Percentiles rank a stretch among this genome's conserved stretches.
phyloP scores from a whole-genome alignment of 208 protist genomes.

The Crithidia thermophila region DNA sequence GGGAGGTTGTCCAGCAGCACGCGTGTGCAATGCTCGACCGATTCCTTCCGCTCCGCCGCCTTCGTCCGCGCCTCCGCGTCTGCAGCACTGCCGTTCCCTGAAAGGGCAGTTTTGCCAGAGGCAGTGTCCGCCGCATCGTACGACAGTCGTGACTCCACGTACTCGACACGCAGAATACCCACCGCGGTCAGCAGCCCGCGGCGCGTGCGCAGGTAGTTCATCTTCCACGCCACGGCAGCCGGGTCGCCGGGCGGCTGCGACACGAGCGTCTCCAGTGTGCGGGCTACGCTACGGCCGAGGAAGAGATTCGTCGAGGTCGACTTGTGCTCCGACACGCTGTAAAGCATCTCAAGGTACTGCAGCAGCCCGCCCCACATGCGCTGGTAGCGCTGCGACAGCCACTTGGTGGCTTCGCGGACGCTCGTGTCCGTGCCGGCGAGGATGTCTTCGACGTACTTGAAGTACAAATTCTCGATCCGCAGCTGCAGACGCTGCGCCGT shows the following conservation, averaged over 20 bases:
- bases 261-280: constrained; percentile 12
- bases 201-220: constrained; percentile 49
- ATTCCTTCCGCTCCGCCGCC: constrained; percentile 16
- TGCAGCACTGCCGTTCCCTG: no score
- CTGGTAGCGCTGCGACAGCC: constrained; percentile 77
- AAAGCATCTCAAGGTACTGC: constrained; percentile 54
- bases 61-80: background rate
- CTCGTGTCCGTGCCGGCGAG: constrained; percentile 37
- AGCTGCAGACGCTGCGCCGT: constrained; percentile 34
- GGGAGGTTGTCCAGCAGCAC: constrained; percentile 26
- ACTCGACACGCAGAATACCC: constrained; percentile 76
- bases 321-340: constrained; percentile 29
- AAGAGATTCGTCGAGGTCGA: background rate
- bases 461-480: constrained; percentile 49
- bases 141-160: constrained; percentile 33
- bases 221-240: constrained; percentile 58
- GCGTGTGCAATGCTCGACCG: constrained; percentile 10
- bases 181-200: constrained; percentile 41
- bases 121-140: constrained; percentile 2
- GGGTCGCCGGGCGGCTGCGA: constrained; percentile 16
- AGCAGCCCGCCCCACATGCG: constrained; percentile 70
- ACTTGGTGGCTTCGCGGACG: constrained; percentile 38
- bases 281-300: background rate
- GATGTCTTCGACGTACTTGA: constrained; percentile 46
- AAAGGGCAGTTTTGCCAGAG: no score